A percentile compares a stretch with the other conserved stretches of the same genome.
Evolutionary conservation across 805 yeast species (phyloP).

Genomic region (Saccharomycopsis sp.): DNA sequence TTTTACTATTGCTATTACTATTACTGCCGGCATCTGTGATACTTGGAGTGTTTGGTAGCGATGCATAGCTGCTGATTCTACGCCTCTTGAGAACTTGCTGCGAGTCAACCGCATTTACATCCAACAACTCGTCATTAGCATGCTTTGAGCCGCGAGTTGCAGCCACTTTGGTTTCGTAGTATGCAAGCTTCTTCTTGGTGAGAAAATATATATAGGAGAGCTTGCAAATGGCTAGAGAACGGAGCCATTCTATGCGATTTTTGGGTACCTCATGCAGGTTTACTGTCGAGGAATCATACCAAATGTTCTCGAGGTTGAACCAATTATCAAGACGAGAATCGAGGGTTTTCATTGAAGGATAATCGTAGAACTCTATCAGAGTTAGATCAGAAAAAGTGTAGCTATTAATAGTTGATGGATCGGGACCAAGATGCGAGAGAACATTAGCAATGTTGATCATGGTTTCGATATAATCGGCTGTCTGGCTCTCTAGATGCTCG

Average conservation of each 20-base stretch:
- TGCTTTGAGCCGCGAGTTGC: neutral
- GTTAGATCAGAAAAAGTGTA: neutral
- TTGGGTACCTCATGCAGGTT: neutral
- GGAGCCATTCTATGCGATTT: constrained; percentile 11
- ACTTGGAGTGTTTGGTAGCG: neutral
- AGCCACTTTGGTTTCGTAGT: neutral
- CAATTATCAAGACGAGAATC: constrained; percentile 3
- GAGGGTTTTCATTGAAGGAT: neutral
- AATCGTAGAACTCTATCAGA: constrained; percentile 8
- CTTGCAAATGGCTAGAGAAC: neutral
- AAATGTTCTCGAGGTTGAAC: constrained; percentile 13
- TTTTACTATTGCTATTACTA: neutral
- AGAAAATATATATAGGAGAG: neutral
- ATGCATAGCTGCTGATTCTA: neutral
- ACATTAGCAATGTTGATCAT: neutral
- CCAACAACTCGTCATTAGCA: neutral
- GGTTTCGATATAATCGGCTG: neutral
- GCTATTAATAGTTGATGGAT: neutral
- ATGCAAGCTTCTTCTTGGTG: neutral
- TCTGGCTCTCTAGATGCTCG: neutral
- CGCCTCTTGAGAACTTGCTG: neutral
- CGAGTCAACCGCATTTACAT: neutral
- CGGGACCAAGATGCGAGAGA: neutral
- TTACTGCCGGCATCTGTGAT: neutral
- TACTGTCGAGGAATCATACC: neutral